phyloP scores from a whole-genome alignment of 257 asterid species.

The Capsicum chinense region DNA sequence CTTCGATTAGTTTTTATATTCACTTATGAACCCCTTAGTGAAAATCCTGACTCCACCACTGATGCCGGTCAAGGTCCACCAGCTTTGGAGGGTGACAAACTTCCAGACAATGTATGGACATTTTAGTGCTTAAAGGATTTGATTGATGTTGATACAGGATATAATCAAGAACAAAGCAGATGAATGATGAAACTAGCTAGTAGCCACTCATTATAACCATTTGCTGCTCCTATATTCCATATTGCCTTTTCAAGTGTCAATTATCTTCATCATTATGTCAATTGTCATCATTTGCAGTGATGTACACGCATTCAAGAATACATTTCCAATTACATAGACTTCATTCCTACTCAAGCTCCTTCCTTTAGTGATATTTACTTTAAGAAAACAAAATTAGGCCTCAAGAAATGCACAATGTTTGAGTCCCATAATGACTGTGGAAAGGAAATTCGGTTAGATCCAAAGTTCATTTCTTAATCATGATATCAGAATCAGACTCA shows the following conservation, averaged over 20 bases:
- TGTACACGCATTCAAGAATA: not conserved
- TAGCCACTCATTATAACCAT: not conserved
- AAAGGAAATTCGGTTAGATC: not conserved
- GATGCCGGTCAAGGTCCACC: not conserved
- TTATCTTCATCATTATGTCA: not conserved
- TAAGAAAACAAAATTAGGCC: not conserved
- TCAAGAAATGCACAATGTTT: not conserved
- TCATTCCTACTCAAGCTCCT: conserved; percentile 1
- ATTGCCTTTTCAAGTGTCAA: not conserved
- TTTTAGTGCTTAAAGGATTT: not conserved
- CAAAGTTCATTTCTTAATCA: not conserved
- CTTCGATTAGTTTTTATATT: no score
- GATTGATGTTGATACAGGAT: not conserved
- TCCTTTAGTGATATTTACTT: not conserved
- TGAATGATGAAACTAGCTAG: not conserved
- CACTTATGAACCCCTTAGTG: no score
- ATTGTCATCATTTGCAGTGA: not conserved
- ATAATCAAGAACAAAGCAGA: conserved; percentile 7
- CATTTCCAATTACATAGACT: not conserved
- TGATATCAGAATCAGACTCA: not conserved
- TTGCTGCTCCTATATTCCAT: not conserved
- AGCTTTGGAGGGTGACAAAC: not conserved
- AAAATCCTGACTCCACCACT: no score
- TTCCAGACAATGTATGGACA: not conserved
- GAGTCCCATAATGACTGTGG: not conserved